Base-by-base conservation (phyloP, 768 basidiomycete genomes). In the Brasilioporus rufonigricans region DNA sequence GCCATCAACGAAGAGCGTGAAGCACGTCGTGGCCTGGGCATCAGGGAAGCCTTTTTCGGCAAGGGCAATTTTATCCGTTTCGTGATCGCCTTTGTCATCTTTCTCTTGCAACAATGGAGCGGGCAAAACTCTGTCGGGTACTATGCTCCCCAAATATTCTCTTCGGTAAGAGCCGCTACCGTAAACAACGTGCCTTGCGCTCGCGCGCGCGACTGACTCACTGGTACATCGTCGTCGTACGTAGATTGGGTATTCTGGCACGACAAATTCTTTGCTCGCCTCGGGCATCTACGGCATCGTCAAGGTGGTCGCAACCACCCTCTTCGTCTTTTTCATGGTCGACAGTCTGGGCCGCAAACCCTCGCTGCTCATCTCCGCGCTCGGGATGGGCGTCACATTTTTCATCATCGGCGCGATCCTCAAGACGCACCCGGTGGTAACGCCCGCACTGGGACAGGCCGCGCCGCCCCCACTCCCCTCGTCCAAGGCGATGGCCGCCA, bases 321-420 rank as follows among this genome's bases (percentile, higher is more conserved):
- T 89, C 52, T 89, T 87, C 68, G 78, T 91, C 21, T 83, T 84
- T 69, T 79, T 84, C 67, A 73, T 83, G 31, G 85, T 85, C 48
- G 89, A 91, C 58, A 72, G 76, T 19, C 71, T 89, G 0, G 89
- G 89, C 1, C 83, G 89, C 12, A 87, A 82, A 62, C 71, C 78
- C 35, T 87, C 86, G 5, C 71, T 94, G 12, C 78, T 91, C 68
- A 84, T 86, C 59, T 87, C 87, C 23, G 85, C 85, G 3, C 67
- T 87, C 44, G 87, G 89, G 55, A 93, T 93, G 92, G 88, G 88
- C 23, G 74, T 71, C 39, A 74, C 83, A 53, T 91, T 93, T 76
- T 92, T 85, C 75, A 89, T 93, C 71, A 81, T 93, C 61, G 92
- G 91, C 19, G 86, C 90, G 16, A 80, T 93, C 56, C 80, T 92